Evolutionary conservation across 805 yeast genomes (phyloP), one percentile per base, ranked within the genome.

Genomic region (Priceomyces carsonii): DNA sequence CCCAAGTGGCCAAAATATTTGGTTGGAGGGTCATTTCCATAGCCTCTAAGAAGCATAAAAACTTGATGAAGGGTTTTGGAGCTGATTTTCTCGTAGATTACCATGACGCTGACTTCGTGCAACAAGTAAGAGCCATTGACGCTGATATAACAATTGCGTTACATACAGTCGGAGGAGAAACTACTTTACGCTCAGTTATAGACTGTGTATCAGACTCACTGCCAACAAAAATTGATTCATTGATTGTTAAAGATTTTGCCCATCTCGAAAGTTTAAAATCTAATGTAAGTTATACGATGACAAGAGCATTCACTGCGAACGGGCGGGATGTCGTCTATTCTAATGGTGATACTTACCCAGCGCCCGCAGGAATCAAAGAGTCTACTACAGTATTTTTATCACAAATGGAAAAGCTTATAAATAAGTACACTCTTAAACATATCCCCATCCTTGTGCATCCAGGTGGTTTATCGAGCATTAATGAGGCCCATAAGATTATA

Each of bases 11-110:
- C 7, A 32, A 32, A 18, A 14, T 17, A 12, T 32, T 32, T 12
- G 30, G 35, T 2, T 32, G 35, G 35, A 26, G 17, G 5, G 35
- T 32, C 12, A 32, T 32, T 4, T 32, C 35, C 2, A 18, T 32
- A 6, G 35, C 29, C 10, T 32, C 35, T 9, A 25, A 25, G 15
- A 32, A 18, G 19, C 35, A 32, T 14, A 7, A n/a, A 18, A 10
- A 17, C 8, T 19, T 32, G 13, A 32, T 32, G 9, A 25, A 23
- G 14, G 8, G 21, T 5, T 32, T 32, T 13, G 35, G 35, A 12
- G 30, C 19, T 16, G 35, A 32, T 24, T 12, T 17, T 26, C 9
- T 32, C 14, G 18, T 32, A 8, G 35, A 32, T 25, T 32, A 32
- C 9, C 35, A 26, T 18, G 35, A 32, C 15, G 12, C 14, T 15